A percentile compares a stretch with the other conserved stretches of the same genome.
phyloP scores from a whole-genome alignment of 2,329 filamentous ascomycete genomes.

The Metarhizium robertsii region DNA sequence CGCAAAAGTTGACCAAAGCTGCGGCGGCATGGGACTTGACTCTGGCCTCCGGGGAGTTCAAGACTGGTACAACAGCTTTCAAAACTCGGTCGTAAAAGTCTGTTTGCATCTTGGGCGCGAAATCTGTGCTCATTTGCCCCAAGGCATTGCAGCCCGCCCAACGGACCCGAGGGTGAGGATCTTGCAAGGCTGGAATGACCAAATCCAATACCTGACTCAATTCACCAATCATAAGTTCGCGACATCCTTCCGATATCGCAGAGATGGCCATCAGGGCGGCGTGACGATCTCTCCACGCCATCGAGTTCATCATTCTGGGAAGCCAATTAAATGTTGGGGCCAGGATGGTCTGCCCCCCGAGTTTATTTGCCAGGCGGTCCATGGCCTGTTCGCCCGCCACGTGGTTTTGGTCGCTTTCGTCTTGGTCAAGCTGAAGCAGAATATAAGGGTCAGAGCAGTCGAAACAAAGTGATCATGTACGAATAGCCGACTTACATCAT shows the following conservation, averaged over 20 bases:
- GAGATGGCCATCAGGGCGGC: slow-evolving; percentile 98
- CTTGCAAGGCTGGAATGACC: slow-evolving; percentile 83
- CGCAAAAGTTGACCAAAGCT: slow-evolving; percentile 98
- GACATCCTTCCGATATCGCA: slow-evolving; percentile 93
- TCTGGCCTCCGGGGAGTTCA: slow-evolving; percentile 81
- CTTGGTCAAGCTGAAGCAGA: slow-evolving; percentile 63
- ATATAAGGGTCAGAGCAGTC: not conserved
- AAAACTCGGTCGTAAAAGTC: slow-evolving; percentile 86
- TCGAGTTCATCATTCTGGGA: slow-evolving; percentile 93
- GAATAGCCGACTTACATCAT: slow-evolving; percentile 57
- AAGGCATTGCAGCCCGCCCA: slow-evolving; percentile 97
- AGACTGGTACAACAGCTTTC: slow-evolving; percentile 83
- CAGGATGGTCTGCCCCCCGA: slow-evolving; percentile 86
- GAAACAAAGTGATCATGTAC: not conserved
- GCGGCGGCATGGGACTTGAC: slow-evolving; percentile 96
- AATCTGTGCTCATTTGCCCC: slow-evolving; percentile 99
- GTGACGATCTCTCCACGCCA: slow-evolving; percentile 89
- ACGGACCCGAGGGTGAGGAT: slow-evolving; percentile 85
- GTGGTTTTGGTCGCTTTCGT: slow-evolving; percentile 95
- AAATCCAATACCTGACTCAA: slow-evolving; percentile 88
- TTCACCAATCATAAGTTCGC: slow-evolving; percentile 91
- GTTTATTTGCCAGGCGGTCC: slow-evolving; percentile 94
- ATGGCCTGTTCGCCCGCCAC: slow-evolving; percentile 97
- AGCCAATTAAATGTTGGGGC: slow-evolving; percentile 95
- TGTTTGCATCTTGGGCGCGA: slow-evolving; percentile 94